phyloP scores from a whole-genome alignment of 371 early-diverging fungal species.

The Mucor saturninus region DNA sequence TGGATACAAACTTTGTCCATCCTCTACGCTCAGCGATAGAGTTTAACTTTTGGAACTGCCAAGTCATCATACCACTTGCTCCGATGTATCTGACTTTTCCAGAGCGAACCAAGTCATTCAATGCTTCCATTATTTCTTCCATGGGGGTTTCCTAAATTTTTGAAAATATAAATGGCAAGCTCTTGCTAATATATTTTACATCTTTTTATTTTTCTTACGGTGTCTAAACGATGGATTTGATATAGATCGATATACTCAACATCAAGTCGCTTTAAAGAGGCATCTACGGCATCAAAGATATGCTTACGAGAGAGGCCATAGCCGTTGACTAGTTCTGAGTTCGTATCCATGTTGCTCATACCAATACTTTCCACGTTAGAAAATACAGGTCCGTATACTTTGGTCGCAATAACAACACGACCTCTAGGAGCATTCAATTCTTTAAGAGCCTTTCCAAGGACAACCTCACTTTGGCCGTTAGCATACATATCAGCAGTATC shows the following conservation, averaged over 20 bases:
- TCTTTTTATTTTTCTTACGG: constrained; percentile 20
- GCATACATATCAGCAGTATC: constrained; percentile 41
- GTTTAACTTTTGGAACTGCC: constrained; percentile 52
- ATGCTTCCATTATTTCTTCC: constrained; percentile 62
- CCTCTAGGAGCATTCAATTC: constrained; percentile 39
- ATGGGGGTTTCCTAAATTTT: constrained; percentile 38
- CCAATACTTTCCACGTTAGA: not conserved
- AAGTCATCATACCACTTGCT: constrained; percentile 35
- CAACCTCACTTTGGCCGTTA: constrained; percentile 42
- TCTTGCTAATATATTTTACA: constrained; percentile 3
- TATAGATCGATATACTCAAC: constrained; percentile 39
- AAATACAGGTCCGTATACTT: constrained; percentile 29
- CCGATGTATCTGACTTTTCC: constrained; percentile 59
- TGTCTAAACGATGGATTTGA: constrained; percentile 49
- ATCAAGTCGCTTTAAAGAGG: constrained; percentile 52
- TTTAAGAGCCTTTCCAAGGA: constrained; percentile 44
- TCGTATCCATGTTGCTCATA: not conserved
- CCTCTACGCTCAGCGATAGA: constrained; percentile 52
- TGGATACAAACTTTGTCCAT: constrained; percentile 57
- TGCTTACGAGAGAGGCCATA: constrained; percentile 59
- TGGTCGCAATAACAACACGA: constrained; percentile 48
- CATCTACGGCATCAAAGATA: constrained; percentile 59
- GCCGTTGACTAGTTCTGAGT: constrained; percentile 25
- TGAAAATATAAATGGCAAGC: not conserved
- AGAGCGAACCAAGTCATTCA: constrained; percentile 55